phyloP scores from a whole-genome alignment of 208 protist genomes.

The Crithidia acanthocephali region DNA sequence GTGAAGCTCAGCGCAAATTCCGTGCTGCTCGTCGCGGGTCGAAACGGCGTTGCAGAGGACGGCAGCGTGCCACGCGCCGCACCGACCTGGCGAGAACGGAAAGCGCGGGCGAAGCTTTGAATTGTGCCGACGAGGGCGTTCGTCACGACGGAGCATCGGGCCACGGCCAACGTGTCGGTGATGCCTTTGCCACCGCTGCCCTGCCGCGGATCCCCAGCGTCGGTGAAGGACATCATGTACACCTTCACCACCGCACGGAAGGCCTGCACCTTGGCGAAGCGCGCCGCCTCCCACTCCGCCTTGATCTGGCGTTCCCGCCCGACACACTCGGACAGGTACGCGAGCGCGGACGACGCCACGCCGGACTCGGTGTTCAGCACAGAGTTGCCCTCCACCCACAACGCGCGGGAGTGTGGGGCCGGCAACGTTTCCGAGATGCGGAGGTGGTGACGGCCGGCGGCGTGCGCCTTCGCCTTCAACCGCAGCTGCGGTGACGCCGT shows the following conservation, averaged over 20 bases:
- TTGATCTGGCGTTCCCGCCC: slow-evolving; percentile 59
- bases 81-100: slow-evolving; percentile 43
- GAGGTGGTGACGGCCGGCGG: slow-evolving; percentile 8
- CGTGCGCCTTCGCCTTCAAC: slow-evolving; percentile 3
- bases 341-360: slow-evolving; percentile 51
- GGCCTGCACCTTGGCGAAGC: slow-evolving; percentile 58
- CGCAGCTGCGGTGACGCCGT: slow-evolving; percentile 21
- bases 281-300: slow-evolving; percentile 57
- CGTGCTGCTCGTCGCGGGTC: slow-evolving; percentile 8
- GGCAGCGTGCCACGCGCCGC: slow-evolving; percentile 16
- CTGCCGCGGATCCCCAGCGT: slow-evolving; percentile 5
- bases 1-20: slow-evolving; percentile 20
- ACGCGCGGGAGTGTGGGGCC: slow-evolving; percentile 9
- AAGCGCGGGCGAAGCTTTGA: slow-evolving; percentile 69
- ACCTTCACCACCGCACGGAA: slow-evolving; percentile 72
- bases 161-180: slow-evolving; percentile 53
- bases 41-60: not conserved
- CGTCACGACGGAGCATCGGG: slow-evolving; percentile 75
- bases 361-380: slow-evolving; percentile 46
- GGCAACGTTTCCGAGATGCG: slow-evolving; percentile 22
- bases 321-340: slow-evolving; percentile 64
- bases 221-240: slow-evolving; percentile 55
- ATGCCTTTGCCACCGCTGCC: slow-evolving; percentile 5
- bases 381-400: slow-evolving; percentile 85
- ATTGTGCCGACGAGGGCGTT: slow-evolving; percentile 72